phyloP scores from a whole-genome alignment of 2,329 filamentous ascomycete genomes.

The Fusarium sp. region DNA sequence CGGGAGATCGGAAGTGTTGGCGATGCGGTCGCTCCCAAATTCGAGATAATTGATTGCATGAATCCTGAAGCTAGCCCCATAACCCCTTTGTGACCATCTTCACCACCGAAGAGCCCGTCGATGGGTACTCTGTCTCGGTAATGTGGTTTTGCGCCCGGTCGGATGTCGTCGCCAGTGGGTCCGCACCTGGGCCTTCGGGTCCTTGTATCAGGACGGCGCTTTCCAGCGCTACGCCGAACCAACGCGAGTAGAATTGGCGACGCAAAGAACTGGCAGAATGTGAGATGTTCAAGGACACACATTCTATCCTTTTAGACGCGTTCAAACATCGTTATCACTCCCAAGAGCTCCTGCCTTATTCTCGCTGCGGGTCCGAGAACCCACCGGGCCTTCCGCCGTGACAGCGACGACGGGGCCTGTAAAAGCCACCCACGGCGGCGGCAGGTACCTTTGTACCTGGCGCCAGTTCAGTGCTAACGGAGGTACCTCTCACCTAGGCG shows the following conservation, averaged over 20 bases:
- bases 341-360: slow-evolving; percentile 8
- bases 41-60: not conserved
- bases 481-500: slow-evolving; percentile 34
- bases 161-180: slow-evolving; percentile 52
- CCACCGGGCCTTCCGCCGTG: slow-evolving; percentile 43
- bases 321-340: not conserved
- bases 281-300: not conserved
- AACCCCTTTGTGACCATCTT: slow-evolving; percentile 23
- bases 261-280: not conserved
- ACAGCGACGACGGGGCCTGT: slow-evolving; percentile 24
- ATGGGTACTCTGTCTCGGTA: slow-evolving; percentile 37
- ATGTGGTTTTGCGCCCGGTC: slow-evolving; percentile 45
- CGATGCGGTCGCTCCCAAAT: not conserved
- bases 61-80: not conserved
- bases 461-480: slow-evolving; percentile 33
- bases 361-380: slow-evolving; percentile 42
- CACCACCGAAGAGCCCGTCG: slow-evolving; percentile 11
- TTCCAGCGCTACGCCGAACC: slow-evolving; percentile 30
- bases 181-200: slow-evolving; percentile 44
- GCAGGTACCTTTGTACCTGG: slow-evolving; percentile 36
- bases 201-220: slow-evolving; percentile 39
- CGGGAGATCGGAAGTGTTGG: not conserved
- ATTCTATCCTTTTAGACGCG: not conserved
- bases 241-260: slow-evolving; percentile 16
- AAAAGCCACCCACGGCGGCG: slow-evolving; percentile 18